These are phyloP conservation scores for Fusarium nematophilum DNA, from an alignment of 2,329 filamentous ascomycete genomes.

Conservation along the genomic window DNA sequence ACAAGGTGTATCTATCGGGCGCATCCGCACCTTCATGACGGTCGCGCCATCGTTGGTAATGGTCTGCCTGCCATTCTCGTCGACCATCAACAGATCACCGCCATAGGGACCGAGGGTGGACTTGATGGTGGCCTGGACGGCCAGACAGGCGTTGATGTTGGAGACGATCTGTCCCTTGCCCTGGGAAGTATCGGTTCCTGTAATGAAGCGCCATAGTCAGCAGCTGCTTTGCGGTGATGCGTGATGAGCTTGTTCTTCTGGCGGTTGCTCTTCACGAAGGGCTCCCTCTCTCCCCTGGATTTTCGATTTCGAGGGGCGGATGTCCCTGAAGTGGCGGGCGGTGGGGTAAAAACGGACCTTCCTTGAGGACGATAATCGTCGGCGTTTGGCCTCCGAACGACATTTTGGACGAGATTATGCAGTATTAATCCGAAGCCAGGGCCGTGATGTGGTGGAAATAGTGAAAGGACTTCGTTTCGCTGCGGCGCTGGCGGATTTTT, in stretches of 20 bases:
- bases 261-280: constrained; percentile 8
- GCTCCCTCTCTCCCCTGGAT: constrained; percentile 31
- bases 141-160: constrained; percentile 98
- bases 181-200: constrained; percentile 97
- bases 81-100: constrained; percentile 94
- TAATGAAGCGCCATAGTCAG: constrained; percentile 34
- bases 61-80: constrained; percentile 94
- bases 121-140: constrained; percentile 95
- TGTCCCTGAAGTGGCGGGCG: constrained; percentile 42
- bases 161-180: constrained; percentile 96
- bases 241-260: constrained; percentile 16
- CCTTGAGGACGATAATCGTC: constrained; percentile 97
- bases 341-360: constrained; percentile 76
- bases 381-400: constrained; percentile 98
- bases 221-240: constrained; percentile 14
- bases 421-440: constrained; percentile 18
- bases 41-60: constrained; percentile 99
- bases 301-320: constrained; percentile 36
- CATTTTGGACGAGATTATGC: constrained; percentile 65
- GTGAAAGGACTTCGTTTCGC: constrained; percentile 22
- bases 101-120: constrained; percentile 96
- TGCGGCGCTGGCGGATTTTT: constrained; percentile 18
- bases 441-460: constrained; percentile 19
- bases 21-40: constrained; percentile 86
- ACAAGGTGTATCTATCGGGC: not conserved